phyloP scores from a whole-genome alignment of 2,329 filamentous ascomycete genomes.

The Fusarium oxysporum region DNA sequence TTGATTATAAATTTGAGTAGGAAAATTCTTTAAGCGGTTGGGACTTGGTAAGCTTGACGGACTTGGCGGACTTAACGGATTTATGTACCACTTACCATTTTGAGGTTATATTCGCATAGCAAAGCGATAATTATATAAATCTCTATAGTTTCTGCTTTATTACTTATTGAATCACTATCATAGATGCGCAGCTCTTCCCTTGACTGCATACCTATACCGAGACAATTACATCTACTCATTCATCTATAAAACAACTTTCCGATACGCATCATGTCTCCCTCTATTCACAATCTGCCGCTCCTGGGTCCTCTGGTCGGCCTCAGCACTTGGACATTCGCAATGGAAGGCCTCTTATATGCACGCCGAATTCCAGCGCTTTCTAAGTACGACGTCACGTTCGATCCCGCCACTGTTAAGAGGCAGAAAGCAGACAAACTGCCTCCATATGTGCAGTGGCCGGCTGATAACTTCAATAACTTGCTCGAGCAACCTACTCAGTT shows the following conservation, averaged over 20 bases:
- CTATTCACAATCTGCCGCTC: neutral
- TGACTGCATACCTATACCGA: fast-evolving
- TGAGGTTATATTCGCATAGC: neutral
- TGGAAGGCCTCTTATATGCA: neutral
- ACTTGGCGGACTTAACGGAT: neutral
- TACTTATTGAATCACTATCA: fast-evolving
- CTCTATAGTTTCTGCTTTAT: fast-evolving
- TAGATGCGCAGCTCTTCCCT: fast-evolving
- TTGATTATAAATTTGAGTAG: fast-evolving
- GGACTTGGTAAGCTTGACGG: neutral
- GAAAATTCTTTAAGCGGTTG: fast-evolving
- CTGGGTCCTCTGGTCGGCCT: neutral
- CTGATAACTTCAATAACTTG: neutral
- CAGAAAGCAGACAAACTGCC: neutral
- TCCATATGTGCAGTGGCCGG: neutral
- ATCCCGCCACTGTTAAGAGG: neutral
- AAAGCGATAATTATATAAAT: neutral
- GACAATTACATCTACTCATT: fast-evolving
- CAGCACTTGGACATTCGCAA: neutral
- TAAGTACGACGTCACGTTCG: neutral
- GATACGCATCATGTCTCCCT: neutral
- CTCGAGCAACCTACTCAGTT: neutral
- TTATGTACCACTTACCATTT: too few relatives aligned
- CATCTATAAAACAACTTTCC: fast-evolving
- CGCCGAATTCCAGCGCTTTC: neutral